Evolutionary conservation across 2,329 filamentous ascomycete genomes (phyloP).

Genomic region (Epichloe glyceriae): DNA sequence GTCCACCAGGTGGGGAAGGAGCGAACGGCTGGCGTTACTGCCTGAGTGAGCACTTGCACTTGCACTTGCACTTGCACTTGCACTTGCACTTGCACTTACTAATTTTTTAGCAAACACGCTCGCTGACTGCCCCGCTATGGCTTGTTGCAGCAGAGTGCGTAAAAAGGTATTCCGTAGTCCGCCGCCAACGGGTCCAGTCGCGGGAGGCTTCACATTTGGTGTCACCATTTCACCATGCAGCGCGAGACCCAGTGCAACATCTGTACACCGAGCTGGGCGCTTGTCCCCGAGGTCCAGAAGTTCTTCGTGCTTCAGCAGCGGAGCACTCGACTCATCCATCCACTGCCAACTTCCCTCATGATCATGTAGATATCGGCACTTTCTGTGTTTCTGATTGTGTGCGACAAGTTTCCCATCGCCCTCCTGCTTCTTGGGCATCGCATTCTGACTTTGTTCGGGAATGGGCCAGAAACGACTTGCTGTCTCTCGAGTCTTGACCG

Average conservation of each 20-base stretch:
- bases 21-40: not conserved
- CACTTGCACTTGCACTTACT: no score
- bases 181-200: no score
- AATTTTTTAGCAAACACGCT: no score
- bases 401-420: not conserved
- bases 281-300: not conserved
- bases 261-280: not conserved
- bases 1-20: constrained; percentile 1
- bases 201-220: not conserved
- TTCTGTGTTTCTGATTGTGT: not conserved
- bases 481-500: not conserved
- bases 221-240: not conserved
- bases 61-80: no score
- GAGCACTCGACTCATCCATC: not conserved
- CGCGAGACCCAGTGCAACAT: not conserved
- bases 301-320: not conserved
- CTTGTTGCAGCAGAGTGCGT: no score
- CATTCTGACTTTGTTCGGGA: not conserved
- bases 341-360: not conserved
- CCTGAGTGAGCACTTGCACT: no score
- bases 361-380: not conserved
- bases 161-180: no score
- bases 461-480: not conserved
- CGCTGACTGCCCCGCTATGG: not conserved
- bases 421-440: not conserved